phyloP scores from a whole-genome alignment of 495 filamentous ascomycete species.

The Acidiella bohemica region DNA sequence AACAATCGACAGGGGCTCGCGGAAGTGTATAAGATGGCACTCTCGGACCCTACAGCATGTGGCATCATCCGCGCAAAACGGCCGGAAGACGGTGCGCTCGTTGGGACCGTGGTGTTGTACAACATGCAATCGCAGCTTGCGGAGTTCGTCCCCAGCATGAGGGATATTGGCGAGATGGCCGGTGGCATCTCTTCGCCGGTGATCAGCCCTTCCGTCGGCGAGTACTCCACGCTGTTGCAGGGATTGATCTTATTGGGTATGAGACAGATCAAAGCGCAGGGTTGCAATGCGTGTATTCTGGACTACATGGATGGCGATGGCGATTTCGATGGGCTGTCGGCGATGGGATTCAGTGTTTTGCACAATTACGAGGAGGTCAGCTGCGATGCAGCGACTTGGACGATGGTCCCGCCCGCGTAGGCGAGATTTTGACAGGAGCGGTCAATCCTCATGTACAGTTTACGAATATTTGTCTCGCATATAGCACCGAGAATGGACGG shows the following conservation, averaged over 20 bases:
- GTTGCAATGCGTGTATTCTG: slow-evolving; percentile 52
- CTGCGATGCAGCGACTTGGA: slow-evolving; percentile 59
- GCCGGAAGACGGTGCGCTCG: slow-evolving; percentile 47
- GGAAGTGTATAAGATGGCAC: slow-evolving; percentile 66
- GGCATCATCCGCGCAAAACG: slow-evolving; percentile 73
- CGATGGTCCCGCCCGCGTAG: slow-evolving; percentile 38
- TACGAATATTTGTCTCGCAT: no score
- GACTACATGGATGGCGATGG: slow-evolving; percentile 67
- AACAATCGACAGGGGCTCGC: slow-evolving; percentile 68
- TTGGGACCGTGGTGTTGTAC: slow-evolving; percentile 78
- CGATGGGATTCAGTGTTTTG: slow-evolving; percentile 63
- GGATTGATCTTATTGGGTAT: slow-evolving; percentile 70
- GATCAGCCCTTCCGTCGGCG: slow-evolving; percentile 53
- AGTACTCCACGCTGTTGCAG: slow-evolving; percentile 61
- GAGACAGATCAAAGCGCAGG: slow-evolving; percentile 65
- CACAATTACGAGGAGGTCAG: slow-evolving; percentile 70
- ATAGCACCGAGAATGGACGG: no score
- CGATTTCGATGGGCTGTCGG: slow-evolving; percentile 52
- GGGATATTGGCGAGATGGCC: slow-evolving; percentile 36
- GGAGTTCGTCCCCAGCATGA: slow-evolving; percentile 55
- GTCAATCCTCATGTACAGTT: no score
- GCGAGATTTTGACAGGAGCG: no score
- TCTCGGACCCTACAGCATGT: slow-evolving; percentile 56
- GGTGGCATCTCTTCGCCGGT: slow-evolving; percentile 75
- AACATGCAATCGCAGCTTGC: slow-evolving; percentile 52